Percentiles rank a stretch among this genome's conserved stretches.
Conservation (phyloP, 371 early-diverging fungal genomes). For the Mucor irregularis region DNA sequence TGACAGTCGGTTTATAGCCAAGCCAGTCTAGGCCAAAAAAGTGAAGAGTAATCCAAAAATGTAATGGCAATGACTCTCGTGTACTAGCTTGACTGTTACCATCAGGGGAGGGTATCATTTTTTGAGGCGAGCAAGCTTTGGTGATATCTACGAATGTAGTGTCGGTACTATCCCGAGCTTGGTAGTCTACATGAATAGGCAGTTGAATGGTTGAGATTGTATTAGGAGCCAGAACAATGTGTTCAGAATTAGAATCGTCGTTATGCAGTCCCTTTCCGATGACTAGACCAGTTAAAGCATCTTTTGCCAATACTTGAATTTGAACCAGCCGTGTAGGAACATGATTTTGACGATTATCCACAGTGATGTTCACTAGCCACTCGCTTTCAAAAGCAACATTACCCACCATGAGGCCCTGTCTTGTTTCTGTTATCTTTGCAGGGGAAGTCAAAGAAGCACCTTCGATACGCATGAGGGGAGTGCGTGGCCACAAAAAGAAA, state of each 20-base stretch:
- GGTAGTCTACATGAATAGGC: constrained; percentile 39
- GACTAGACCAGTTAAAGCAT: constrained; percentile 41
- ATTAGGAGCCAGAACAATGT: constrained; percentile 25
- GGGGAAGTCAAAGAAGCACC: constrained; percentile 37
- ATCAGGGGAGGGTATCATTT: constrained; percentile 10
- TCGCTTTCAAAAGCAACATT: constrained; percentile 47
- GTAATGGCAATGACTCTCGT: constrained; percentile 35
- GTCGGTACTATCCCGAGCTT: constrained; percentile 44
- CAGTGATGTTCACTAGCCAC: constrained; percentile 46
- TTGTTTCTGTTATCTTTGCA: constrained; percentile 35
- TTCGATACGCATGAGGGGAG: constrained; percentile 50
- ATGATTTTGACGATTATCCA: constrained; percentile 44
- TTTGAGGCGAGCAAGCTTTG: constrained; percentile 35
- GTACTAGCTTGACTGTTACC: background rate
- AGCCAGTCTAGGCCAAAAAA: constrained; percentile 40
- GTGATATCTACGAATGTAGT: constrained; percentile 36
- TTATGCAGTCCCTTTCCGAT: constrained; percentile 38
- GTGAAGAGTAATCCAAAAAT: constrained; percentile 47
- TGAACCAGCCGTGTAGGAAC: constrained; percentile 35
- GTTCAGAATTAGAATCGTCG: constrained; percentile 21
- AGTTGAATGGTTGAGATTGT: constrained; percentile 38
- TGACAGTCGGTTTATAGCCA: constrained; percentile 45
- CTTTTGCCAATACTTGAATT: constrained; percentile 36
- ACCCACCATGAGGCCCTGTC: constrained; percentile 40
- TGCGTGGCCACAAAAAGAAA: constrained; percentile 44